These are phyloP conservation scores for Serendipita sp. DNA, from an alignment of 768 basidiomycete species.

Conservation along the genomic window DNA sequence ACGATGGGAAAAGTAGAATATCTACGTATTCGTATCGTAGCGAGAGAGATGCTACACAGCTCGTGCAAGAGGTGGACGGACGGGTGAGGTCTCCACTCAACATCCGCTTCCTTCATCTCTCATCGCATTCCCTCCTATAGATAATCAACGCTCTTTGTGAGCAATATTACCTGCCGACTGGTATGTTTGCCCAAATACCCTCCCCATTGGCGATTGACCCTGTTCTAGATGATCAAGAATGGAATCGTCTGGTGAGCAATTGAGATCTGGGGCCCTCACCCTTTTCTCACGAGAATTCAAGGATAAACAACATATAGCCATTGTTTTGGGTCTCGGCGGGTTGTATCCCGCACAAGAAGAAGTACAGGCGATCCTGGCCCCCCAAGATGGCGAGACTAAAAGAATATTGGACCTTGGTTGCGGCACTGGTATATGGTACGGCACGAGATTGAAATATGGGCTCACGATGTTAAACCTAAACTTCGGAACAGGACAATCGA, in stretches of 20 bases:
- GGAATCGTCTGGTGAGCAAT: background rate
- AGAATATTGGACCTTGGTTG: background rate
- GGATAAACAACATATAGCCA: background rate
- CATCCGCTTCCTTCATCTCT: background rate
- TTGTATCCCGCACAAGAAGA: background rate
- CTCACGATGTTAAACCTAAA: background rate
- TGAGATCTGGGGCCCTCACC: background rate
- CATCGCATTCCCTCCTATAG: background rate
- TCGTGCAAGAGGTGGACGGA: background rate
- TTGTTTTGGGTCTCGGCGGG: background rate
- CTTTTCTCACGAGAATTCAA: background rate
- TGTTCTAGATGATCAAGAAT: background rate
- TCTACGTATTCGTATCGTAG: background rate
- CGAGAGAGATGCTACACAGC: background rate
- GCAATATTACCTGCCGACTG: background rate
- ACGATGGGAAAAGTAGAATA: background rate
- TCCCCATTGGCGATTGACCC: no score
- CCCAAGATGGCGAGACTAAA: background rate
- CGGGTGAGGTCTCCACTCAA: background rate
- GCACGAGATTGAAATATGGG: background rate
- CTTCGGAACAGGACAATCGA: constrained; percentile 44
- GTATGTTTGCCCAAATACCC: background rate
- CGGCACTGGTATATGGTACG: background rate
- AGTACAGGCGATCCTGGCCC: background rate
- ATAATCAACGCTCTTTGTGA: background rate